Conservation (phyloP, 1,139 yeast genomes). For the Sugiyamaella novakii region DNA sequence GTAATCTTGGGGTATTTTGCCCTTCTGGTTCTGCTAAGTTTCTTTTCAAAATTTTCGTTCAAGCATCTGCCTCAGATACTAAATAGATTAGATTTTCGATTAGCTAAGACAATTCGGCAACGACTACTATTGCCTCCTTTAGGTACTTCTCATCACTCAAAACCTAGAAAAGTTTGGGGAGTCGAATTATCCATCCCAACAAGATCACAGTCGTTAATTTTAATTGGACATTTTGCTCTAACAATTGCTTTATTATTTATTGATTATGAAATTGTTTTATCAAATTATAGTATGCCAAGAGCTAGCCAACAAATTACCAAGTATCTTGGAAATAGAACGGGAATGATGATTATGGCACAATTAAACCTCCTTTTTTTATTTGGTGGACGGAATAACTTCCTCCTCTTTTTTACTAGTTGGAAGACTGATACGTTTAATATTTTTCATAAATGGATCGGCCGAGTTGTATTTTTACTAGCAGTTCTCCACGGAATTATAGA, state of each 20-base stretch:
- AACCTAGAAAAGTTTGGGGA: conserved; percentile 36
- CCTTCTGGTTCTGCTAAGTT: conserved; percentile 32
- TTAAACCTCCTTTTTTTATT: conserved; percentile 58
- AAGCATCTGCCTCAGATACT: conserved; percentile 18
- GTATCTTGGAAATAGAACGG: conserved; percentile 63
- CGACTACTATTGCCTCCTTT: conserved; percentile 26
- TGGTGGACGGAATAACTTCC: conserved; percentile 67
- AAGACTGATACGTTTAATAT: conserved; percentile 59
- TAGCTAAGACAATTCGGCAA: conserved; percentile 26
- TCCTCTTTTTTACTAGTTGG: conserved; percentile 69
- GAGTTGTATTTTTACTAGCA: conserved; percentile 54
- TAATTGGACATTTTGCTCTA: conserved; percentile 49
- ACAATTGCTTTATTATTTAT: conserved; percentile 46
- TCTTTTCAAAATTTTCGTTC: conserved; percentile 20
- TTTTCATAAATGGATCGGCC: conserved; percentile 67
- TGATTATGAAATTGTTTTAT: conserved; percentile 44
- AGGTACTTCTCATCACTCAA: conserved; percentile 45
- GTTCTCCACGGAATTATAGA: conserved; percentile 38
- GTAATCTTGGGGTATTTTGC: conserved; percentile 36
- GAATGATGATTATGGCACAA: conserved; percentile 51
- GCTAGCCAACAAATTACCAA: conserved; percentile 40
- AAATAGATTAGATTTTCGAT: conserved; percentile 20
- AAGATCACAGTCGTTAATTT: conserved; percentile 55
- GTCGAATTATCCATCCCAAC: conserved; percentile 56
- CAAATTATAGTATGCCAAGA: conserved; percentile 41